Conservation (phyloP, 2,329 filamentous ascomycete genomes). For the Alternaria incomplexa region DNA sequence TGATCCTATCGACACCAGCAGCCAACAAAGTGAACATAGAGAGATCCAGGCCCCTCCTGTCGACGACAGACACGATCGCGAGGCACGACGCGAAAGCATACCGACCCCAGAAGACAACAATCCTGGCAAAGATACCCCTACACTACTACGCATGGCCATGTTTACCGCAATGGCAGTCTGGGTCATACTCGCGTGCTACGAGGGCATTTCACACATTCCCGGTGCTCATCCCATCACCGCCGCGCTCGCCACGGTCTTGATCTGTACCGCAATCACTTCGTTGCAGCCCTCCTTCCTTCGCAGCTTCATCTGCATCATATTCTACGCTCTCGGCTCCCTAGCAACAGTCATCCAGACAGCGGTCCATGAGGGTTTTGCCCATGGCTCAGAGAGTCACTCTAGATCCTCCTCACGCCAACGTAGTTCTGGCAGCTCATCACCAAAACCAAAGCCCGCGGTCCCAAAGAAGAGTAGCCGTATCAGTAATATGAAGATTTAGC, state of each 20-base stretch:
- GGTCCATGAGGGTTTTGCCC: no score
- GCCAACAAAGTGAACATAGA: neutral
- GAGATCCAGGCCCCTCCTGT: neutral
- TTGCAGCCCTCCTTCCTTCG: neutral
- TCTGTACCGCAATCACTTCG: neutral
- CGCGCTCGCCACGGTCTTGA: neutral
- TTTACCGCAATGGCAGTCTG: neutral
- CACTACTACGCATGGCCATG: neutral
- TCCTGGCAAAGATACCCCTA: neutral
- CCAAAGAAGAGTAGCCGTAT: neutral
- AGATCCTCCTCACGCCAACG: neutral
- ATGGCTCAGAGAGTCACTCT: no score
- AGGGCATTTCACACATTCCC: neutral
- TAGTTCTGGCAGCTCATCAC: neutral
- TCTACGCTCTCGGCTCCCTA: accelerated
- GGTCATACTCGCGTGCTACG: neutral
- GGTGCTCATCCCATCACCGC: neutral
- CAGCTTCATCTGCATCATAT: neutral
- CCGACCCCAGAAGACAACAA: neutral
- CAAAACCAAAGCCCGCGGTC: neutral
- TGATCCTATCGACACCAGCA: neutral
- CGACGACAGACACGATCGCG: neutral
- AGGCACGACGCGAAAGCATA: no score
- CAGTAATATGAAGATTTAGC: neutral
- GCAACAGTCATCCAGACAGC: no score